Evolutionary conservation across 139 green algal species (phyloP).

Genomic region (Bryopsis sp.): DNA sequence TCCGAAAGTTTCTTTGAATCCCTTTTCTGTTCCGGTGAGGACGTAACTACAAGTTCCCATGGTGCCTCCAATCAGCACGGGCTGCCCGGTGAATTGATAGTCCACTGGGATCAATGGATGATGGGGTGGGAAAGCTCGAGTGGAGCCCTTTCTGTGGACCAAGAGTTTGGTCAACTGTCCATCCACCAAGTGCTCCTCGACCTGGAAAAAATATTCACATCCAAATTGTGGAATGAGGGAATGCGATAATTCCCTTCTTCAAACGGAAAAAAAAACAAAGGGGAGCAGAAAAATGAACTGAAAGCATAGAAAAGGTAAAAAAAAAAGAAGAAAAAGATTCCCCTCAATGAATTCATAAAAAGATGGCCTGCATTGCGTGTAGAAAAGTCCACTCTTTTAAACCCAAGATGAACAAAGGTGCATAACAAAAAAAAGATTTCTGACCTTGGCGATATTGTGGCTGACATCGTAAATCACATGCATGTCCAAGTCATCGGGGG

Average conservation of each 20-base stretch:
- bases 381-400: too few relatives aligned
- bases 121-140: constrained; percentile 78
- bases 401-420: too few relatives aligned
- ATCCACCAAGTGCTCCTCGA: too few relatives aligned
- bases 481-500: constrained; percentile 84
- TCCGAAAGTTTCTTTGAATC: constrained; percentile 76
- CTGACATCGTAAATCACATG: constrained; percentile 85
- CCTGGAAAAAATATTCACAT: too few relatives aligned
- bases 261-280: too few relatives aligned
- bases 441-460: constrained; percentile 89
- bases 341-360: too few relatives aligned
- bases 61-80: constrained; percentile 83
- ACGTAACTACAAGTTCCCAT: constrained; percentile 88
- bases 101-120: constrained; percentile 82
- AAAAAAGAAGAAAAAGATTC: too few relatives aligned
- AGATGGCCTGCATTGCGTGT: too few relatives aligned
- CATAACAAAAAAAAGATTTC: constrained; percentile 79
- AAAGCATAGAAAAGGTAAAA: too few relatives aligned
- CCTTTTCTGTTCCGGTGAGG: constrained; percentile 74
- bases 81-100: constrained; percentile 82
- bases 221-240: too few relatives aligned
- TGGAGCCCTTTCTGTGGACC: constrained; percentile 84
- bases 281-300: too few relatives aligned
- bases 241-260: constrained; percentile 21
- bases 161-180: constrained; percentile 58